Percentiles rank a stretch among this genome's conserved stretches.
These are phyloP conservation scores for Mucor velutinosus DNA, from an alignment of 371 early-diverging fungal species.

Conservation along the genomic window DNA sequence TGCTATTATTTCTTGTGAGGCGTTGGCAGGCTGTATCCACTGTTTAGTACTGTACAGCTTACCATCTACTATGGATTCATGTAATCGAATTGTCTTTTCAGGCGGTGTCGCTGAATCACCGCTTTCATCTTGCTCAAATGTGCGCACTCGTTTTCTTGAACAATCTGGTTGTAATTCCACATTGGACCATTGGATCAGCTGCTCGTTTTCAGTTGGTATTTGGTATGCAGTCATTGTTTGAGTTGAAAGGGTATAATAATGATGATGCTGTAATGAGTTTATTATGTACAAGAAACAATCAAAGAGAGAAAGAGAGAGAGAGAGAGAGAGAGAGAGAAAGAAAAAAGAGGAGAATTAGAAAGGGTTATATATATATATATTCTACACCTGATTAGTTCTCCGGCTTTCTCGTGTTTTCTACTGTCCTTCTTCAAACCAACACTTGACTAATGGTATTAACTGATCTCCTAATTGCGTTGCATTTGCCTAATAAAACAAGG, in stretches of 20 bases:
- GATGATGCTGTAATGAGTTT: neutral
- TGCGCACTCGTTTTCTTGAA: neutral
- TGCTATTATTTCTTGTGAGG: neutral
- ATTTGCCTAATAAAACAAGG: neutral
- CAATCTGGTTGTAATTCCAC: neutral
- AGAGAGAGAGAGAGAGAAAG: no score
- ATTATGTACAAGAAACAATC: neutral
- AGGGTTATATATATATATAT: no score
- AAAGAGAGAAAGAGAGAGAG: no score
- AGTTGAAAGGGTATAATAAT: neutral
- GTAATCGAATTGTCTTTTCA: neutral
- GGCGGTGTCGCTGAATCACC: neutral
- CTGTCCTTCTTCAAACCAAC: constrained; percentile 15
- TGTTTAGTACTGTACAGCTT: neutral
- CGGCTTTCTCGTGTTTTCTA: neutral
- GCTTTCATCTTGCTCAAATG: neutral
- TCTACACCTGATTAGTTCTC: neutral
- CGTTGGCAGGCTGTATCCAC: neutral
- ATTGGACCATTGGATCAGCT: neutral
- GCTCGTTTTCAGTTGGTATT: neutral
- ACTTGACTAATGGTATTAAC: constrained; percentile 14
- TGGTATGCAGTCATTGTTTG: constrained; percentile 12
- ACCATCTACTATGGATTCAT: neutral
- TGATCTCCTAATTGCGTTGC: constrained; percentile 21
- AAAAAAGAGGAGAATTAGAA: neutral